phyloP scores from a whole-genome alignment of 495 filamentous ascomycete species.

The Tuber aestivum region DNA sequence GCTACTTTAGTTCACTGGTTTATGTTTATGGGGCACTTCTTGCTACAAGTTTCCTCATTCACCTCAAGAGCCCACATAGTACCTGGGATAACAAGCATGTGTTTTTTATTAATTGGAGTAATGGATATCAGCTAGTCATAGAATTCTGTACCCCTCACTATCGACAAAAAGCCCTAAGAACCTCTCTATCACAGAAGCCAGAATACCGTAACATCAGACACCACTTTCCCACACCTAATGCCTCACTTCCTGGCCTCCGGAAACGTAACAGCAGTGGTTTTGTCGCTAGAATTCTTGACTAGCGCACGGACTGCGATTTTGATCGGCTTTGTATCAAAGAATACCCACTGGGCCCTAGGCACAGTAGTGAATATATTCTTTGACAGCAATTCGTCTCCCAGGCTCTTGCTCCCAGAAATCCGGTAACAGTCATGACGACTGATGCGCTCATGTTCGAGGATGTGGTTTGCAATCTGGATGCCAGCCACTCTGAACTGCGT shows the following conservation, averaged over 20 bases:
- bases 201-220: not conserved
- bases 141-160: not conserved
- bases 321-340: not conserved
- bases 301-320: not conserved
- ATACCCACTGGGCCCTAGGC: not conserved
- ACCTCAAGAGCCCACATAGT: not conserved
- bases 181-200: not conserved
- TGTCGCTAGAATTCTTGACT: not conserved
- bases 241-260: not conserved
- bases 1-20: not conserved
- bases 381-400: not conserved
- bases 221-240: not conserved
- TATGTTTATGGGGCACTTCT: not conserved
- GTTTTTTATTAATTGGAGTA: not conserved
- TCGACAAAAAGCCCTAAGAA: not conserved
- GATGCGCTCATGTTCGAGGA: no score
- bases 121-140: not conserved
- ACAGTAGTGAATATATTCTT: not conserved
- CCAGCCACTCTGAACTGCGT: no score
- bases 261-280: not conserved
- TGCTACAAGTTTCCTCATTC: not conserved
- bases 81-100: not conserved
- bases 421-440: no score
- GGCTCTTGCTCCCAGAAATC: no score
- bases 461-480: no score